A percentile compares a stretch with the other conserved stretches of the same genome.
phyloP scores from a whole-genome alignment of 1,139 yeast species.

The Geotrichum candidum region DNA sequence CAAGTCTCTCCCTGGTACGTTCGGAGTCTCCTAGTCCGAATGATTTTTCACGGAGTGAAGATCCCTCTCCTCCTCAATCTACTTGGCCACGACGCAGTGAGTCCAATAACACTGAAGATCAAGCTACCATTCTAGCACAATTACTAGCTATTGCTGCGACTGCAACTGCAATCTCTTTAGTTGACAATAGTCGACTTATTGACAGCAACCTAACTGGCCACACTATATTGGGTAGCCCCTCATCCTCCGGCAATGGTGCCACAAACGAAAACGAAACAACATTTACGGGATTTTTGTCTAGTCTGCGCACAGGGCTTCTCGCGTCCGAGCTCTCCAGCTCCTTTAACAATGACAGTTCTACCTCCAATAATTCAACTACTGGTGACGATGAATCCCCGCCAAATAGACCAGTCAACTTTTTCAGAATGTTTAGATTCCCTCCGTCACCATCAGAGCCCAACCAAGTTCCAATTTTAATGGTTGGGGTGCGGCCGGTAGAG shows the following conservation, averaged over 20 bases:
- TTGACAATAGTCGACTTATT: conserved; percentile 26
- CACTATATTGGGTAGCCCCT: conserved; percentile 1
- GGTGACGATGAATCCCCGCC: background rate
- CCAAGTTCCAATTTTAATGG: conserved; percentile 49
- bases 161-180: conserved; percentile 41
- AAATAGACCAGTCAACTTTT: conserved; percentile 38
- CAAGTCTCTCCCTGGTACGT: background rate
- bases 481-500: conserved; percentile 47
- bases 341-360: conserved; percentile 14
- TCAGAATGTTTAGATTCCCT: conserved; percentile 48
- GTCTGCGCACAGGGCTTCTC: conserved; percentile 39
- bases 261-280: conserved; percentile 21
- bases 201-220: conserved; percentile 2
- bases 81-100: background rate
- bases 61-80: background rate
- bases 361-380: background rate
- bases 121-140: conserved; percentile 41
- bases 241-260: conserved; percentile 1
- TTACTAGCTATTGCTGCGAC: conserved; percentile 44
- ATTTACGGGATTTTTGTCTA: conserved; percentile 39
- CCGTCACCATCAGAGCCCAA: conserved; percentile 9
- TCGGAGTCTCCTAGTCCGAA: background rate
- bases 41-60: background rate
- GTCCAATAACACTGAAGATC: conserved; percentile 29
- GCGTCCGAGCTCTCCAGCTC: conserved; percentile 34